Evolutionary conservation across 2,329 filamentous ascomycete genomes (phyloP).

Genomic region (Trichoderma atroviride): DNA sequence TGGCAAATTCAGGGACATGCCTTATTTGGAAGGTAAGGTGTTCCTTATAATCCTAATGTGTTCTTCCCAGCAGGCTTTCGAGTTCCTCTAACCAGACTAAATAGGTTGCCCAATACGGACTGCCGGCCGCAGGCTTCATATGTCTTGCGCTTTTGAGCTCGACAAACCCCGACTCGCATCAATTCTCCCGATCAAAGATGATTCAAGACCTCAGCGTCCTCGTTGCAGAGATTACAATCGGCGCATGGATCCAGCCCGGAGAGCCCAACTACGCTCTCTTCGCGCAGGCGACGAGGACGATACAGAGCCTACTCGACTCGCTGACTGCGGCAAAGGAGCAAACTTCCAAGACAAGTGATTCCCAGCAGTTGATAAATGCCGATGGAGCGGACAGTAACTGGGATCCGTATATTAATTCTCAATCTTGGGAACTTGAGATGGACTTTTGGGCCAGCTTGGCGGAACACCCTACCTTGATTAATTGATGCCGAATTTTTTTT

Average conservation of each 20-base stretch:
- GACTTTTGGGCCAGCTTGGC: conserved; percentile 23
- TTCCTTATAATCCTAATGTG: not conserved
- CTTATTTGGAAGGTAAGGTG: conserved; percentile 21
- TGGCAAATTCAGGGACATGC: conserved; percentile 22
- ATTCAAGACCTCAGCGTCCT: conserved; percentile 20
- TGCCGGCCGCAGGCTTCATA: conserved; percentile 19
- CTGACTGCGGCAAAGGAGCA: conserved; percentile 4
- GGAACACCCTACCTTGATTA: conserved; percentile 10
- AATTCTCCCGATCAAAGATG: conserved; percentile 23
- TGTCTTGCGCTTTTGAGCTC: conserved; percentile 14
- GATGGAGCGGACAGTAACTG: not conserved
- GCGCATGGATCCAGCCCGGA: conserved; percentile 19
- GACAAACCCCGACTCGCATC: not conserved
- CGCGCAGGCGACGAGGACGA: conserved; percentile 19
- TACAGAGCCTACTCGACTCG: conserved; percentile 22
- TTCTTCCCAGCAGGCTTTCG: not conserved
- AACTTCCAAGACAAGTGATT: not conserved
- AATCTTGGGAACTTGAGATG: conserved; percentile 24
- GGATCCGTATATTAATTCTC: conserved; percentile 21
- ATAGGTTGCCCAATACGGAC: conserved; percentile 17
- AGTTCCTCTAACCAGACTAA: not conserved
- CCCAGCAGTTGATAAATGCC: conserved; percentile 1
- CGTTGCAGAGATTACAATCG: conserved; percentile 19
- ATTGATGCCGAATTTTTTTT: not conserved
- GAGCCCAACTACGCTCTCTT: conserved; percentile 22